phyloP scores from a whole-genome alignment of 2,329 filamentous ascomycete species.

The Ophiostoma fasciatum region DNA sequence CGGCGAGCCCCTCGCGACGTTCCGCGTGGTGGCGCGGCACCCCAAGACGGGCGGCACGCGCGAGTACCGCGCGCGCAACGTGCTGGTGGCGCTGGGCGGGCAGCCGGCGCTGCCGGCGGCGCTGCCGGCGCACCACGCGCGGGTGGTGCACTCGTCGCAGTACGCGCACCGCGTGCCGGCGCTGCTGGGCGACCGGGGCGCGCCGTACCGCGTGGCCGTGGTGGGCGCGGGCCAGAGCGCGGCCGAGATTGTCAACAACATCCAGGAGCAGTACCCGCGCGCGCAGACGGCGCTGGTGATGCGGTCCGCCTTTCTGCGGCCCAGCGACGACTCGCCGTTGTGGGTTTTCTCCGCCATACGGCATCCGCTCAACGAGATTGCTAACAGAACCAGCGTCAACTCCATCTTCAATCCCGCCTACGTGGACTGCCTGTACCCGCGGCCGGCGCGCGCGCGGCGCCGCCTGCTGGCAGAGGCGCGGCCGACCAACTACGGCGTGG shows the following conservation, averaged over 20 bases:
- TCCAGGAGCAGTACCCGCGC: slow-evolving; percentile 71
- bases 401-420: slow-evolving; percentile 88
- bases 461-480: slow-evolving; percentile 52
- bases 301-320: slow-evolving; percentile 67
- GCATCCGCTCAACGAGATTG: too few relatives aligned
- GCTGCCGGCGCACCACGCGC: slow-evolving; percentile 54
- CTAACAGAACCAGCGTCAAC: slow-evolving; percentile 51
- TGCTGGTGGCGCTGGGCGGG: slow-evolving; percentile 44
- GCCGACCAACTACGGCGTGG: slow-evolving; percentile 87
- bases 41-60: slow-evolving; percentile 37
- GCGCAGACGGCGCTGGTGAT: slow-evolving; percentile 65
- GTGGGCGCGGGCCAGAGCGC: slow-evolving; percentile 84
- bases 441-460: slow-evolving; percentile 46
- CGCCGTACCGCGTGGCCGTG: slow-evolving; percentile 62
- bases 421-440: slow-evolving; percentile 61
- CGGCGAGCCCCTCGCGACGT: slow-evolving; percentile 39
- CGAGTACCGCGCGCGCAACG: slow-evolving; percentile 45
- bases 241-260: slow-evolving; percentile 87
- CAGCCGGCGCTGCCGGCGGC: slow-evolving; percentile 54
- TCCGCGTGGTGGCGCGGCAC: slow-evolving; percentile 53
- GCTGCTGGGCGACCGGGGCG: slow-evolving; percentile 39
- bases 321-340: slow-evolving; percentile 94
- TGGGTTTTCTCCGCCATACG: slow-evolving; percentile 27
- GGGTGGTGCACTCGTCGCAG: slow-evolving; percentile 77
- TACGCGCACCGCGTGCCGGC: slow-evolving; percentile 53